Evolutionary conservation across 768 basidiomycete genomes (phyloP), one percentile per base, ranked within the genome.

Genomic region (Tephrocybe sp.): DNA sequence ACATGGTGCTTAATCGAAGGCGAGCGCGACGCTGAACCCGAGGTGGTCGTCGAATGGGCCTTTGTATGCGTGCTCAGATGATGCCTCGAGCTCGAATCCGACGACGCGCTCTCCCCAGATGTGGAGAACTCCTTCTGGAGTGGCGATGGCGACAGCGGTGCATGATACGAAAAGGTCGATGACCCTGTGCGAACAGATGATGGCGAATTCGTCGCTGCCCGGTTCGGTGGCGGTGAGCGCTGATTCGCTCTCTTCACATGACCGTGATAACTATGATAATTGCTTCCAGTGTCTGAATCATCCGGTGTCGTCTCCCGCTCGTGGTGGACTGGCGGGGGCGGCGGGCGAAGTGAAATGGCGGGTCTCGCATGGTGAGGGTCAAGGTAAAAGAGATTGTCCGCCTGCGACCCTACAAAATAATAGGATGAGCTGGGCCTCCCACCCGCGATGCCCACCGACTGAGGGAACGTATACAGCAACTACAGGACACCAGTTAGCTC

Each of bases 381-480:
- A 28, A 90, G 80, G 61, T 92, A 89, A 62, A 92, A 86, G 6
- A 98, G 77, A 41, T 84, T 88, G 55, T 94, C 89, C 3, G 85
- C 87, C 64, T 99, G 96, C 0, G 86, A 79, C 13, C 92, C 96
- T 40, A 99, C 90, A 62, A 99, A 99, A 67, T 98, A 99, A 67
- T 97, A 98, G 0, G 94, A 97, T 0, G 92, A 94, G n/a, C 90
- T 90, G 0, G 96, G 97, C 18, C 97, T 80, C 2, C 96, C 96
- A 31, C 97, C 96, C 0, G 96, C 94, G 46, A 99, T 98, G 32
- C 96, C 97, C 30, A 97, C 89, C 2, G 88, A 92, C 69, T 98
- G 96, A 0, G 95, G 95, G 67, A 94, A 92, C 0, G 89, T 90
- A 64, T 94, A 98, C 26, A 98, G 66, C 21, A 80, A 74, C 93